Percentiles rank a stretch among this genome's conserved stretches.
Evolutionary conservation across 768 basidiomycete genomes (phyloP).

Genomic region (Leccinum boreale): DNA sequence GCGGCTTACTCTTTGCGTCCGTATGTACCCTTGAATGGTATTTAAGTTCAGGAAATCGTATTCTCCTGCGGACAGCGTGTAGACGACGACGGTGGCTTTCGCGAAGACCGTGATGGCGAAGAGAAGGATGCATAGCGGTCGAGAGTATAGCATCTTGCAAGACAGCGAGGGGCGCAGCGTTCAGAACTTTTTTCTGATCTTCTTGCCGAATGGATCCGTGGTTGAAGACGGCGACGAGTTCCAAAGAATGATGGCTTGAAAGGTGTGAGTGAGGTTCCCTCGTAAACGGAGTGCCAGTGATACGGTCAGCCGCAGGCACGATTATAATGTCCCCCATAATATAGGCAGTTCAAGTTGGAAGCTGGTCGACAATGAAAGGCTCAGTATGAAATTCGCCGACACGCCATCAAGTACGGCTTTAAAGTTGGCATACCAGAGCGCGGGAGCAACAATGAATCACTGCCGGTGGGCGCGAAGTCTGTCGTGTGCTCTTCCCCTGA

Average conservation of each 20-base stretch:
- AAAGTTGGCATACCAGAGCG: neutral
- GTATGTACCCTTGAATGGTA: conserved; percentile 19
- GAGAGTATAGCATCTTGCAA: conserved; percentile 15
- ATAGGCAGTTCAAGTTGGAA: neutral
- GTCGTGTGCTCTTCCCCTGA: neutral
- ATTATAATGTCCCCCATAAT: conserved; percentile 6
- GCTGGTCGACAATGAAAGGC: neutral
- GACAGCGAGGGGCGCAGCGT: neutral
- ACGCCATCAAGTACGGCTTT: neutral
- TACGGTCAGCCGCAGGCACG: conserved; percentile 6
- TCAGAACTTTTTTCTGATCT: neutral
- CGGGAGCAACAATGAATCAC: too few species aligned
- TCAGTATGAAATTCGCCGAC: neutral
- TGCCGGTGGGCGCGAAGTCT: too few species aligned
- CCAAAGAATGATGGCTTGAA: neutral
- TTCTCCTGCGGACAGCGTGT: conserved; percentile 21
- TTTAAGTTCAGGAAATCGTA: conserved; percentile 13
- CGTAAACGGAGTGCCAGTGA: conserved; percentile 1
- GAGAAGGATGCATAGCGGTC: conserved; percentile 14
- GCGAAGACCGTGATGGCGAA: conserved; percentile 18
- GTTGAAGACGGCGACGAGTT: neutral
- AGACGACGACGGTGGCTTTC: conserved; percentile 16
- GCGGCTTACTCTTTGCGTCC: conserved; percentile 16
- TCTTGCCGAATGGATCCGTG: neutral
- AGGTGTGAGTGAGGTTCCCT: neutral